Conservation (phyloP, 2,329 filamentous ascomycete genomes). For the Colletotrichum euphorbiae region DNA sequence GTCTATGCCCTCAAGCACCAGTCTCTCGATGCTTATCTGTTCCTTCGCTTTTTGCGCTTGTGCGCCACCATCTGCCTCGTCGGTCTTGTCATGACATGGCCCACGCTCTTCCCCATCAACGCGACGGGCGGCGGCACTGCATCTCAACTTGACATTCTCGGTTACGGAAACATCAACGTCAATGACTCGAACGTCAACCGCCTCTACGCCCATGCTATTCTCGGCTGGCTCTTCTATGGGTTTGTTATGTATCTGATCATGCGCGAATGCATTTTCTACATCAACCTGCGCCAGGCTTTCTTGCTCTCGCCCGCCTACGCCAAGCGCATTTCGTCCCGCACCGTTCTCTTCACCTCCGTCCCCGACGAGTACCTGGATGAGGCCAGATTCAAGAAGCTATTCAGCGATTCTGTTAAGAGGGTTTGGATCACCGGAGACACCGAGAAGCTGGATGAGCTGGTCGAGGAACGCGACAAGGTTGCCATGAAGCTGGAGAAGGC, state of each 20-base stretch:
- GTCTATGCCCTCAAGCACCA: slow-evolving; percentile 85
- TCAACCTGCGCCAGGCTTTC: slow-evolving; percentile 94
- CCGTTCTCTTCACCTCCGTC: slow-evolving; percentile 89
- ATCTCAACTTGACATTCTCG: slow-evolving; percentile 79
- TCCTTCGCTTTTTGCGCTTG: slow-evolving; percentile 86
- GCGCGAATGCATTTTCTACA: slow-evolving; percentile 89
- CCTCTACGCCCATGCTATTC: slow-evolving; percentile 84
- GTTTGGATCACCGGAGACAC: slow-evolving; percentile 87
- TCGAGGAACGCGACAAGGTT: slow-evolving; percentile 82
- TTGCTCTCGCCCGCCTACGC: slow-evolving; percentile 86
- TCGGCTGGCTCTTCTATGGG: slow-evolving; percentile 84
- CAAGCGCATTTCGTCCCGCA: slow-evolving; percentile 87
- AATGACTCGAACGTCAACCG: slow-evolving; percentile 65
- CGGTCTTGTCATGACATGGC: slow-evolving; percentile 87
- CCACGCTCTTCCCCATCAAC: slow-evolving; percentile 87
- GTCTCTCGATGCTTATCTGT: slow-evolving; percentile 86
- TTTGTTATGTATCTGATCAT: slow-evolving; percentile 92
- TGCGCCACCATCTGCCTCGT: slow-evolving; percentile 81
- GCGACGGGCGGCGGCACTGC: slow-evolving; percentile 78
- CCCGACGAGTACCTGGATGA: slow-evolving; percentile 83
- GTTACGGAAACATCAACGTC: slow-evolving; percentile 79
- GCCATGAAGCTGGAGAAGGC: slow-evolving; percentile 87
- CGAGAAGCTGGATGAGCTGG: slow-evolving; percentile 81
- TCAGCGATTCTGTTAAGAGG: slow-evolving; percentile 83
- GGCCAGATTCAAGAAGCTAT: slow-evolving; percentile 80